Evolutionary conservation across 129 eudicot species (phyloP).

Genomic region (Chrysanthemum seticuspe): DNA sequence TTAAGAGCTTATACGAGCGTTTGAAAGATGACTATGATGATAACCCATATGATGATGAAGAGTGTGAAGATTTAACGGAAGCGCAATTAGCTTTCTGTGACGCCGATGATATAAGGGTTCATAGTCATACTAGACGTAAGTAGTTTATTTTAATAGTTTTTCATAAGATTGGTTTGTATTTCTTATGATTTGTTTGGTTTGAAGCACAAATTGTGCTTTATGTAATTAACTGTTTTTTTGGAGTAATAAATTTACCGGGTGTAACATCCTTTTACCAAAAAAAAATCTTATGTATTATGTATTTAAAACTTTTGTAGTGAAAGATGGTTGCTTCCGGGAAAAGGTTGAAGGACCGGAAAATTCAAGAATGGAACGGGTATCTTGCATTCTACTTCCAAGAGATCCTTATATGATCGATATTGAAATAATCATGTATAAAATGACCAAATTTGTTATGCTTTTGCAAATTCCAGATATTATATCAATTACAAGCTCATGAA

Average conservation of each 20-base stretch:
- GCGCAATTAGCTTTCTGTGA: too few relatives aligned
- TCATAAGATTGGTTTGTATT: too few relatives aligned
- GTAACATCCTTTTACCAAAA: too few relatives aligned
- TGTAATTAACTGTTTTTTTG: too few relatives aligned
- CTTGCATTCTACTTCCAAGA: background rate
- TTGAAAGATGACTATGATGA: background rate
- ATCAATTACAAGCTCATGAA: constrained; percentile 86
- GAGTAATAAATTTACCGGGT: too few relatives aligned
- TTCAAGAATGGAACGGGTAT: constrained; percentile 96
- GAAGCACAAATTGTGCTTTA: too few relatives aligned
- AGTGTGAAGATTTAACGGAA: too few relatives aligned
- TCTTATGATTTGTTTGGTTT: too few relatives aligned
- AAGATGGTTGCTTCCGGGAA: constrained; percentile 97
- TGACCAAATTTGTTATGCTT: background rate
- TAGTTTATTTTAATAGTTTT: too few relatives aligned
- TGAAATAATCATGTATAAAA: background rate
- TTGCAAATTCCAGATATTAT: constrained; percentile 51
- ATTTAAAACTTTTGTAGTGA: constrained; percentile 32
- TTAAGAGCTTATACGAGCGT: constrained; percentile 4
- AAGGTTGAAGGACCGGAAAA: constrained; percentile 87
- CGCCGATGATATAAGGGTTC: too few relatives aligned
- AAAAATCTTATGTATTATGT: background rate
- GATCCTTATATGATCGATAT: background rate
- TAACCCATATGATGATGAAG: background rate
- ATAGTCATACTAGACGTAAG: too few relatives aligned